Evolutionary conservation across 2,329 filamentous ascomycete species (phyloP), one percentile per base, ranked within the genome.

Genomic region (Xylariomycetidae sp.): DNA sequence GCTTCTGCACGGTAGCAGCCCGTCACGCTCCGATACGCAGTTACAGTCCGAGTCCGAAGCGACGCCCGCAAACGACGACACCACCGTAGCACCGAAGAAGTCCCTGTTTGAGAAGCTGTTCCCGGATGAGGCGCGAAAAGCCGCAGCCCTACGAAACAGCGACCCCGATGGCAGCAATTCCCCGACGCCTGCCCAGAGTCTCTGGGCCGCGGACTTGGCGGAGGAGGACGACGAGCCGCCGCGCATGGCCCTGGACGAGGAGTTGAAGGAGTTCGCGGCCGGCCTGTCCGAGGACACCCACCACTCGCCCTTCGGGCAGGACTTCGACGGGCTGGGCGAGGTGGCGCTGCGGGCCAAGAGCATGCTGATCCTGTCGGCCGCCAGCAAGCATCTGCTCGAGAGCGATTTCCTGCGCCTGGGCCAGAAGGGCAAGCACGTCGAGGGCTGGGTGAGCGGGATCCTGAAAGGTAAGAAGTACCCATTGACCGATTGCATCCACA

Each of bases 331-430:
- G 4, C n/a, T 26, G 3, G 29, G 28, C 19, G 10, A 18, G 8
- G 23, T 26, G 12, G 32, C 41, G 17, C 33, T 44, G 8, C 45
- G 47, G 37, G 47, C 47, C 4, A 32, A 46, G 26, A 30, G 36
- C 38, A 65, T 69, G 47, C 64, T 89, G 25, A 64, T 79, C 25
- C 59, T 88, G 23, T 64, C 64, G 14, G 71, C 74, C 24, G 69
- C 75, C 6, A 76, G 73, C 47, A 68, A 68, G 36, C 69, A 72
- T 14, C 67, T 89, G 26, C 64, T 67, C 14, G 73, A 80, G 46
- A 73, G 71, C 44, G 85, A 90, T 60, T 89, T 90, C 58, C 70
- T 76, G 42, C 78, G 83, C 35, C 58, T 88, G 13, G 69, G 76
- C 5, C 71, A 72, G 2, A 73, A 70, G 47, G 75, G 76, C 28